Conservation (phyloP, 1,284 basidiomycete genomes). For the Cutaneotrichosporon sp. region DNA sequence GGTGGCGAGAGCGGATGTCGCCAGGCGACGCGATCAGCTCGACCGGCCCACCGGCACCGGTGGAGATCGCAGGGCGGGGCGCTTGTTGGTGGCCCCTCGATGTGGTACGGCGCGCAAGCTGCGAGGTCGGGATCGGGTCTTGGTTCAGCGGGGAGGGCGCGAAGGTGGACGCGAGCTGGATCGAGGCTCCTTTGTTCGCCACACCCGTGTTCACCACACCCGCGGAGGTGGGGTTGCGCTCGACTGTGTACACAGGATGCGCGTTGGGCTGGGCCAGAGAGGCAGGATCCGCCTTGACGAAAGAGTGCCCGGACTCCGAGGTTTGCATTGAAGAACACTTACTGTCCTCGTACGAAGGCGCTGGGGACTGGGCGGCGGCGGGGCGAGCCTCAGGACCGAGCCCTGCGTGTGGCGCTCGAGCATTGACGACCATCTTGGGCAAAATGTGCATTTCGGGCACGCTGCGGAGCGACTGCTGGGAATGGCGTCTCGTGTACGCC, state of each 20-base stretch:
- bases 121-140: not conserved
- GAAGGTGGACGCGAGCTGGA: not conserved
- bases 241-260: not conserved
- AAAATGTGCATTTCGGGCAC: slow-evolving; percentile 1
- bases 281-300: not conserved
- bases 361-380: not conserved
- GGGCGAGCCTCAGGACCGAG: not conserved
- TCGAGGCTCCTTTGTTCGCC: not conserved
- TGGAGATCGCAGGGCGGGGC: not conserved
- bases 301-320: not conserved
- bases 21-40: not conserved
- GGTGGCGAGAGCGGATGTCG: not conserved
- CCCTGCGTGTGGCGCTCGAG: not conserved
- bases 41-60: not conserved
- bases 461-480: slow-evolving; percentile 5
- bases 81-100: not conserved
- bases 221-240: not conserved
- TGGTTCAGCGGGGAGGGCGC: not conserved
- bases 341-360: slow-evolving; percentile 4
- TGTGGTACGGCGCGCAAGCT: not conserved
- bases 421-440: slow-evolving; percentile 2
- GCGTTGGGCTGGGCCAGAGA: not conserved
- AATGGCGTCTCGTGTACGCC: not conserved
- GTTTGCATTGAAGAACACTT: slow-evolving; percentile 4
- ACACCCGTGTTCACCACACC: not conserved